Percentiles rank a stretch among this genome's conserved stretches.
Evolutionary conservation across 225 moss, liverwort and hornwort genomes (phyloP).

Genomic region (Neckera pumila): DNA sequence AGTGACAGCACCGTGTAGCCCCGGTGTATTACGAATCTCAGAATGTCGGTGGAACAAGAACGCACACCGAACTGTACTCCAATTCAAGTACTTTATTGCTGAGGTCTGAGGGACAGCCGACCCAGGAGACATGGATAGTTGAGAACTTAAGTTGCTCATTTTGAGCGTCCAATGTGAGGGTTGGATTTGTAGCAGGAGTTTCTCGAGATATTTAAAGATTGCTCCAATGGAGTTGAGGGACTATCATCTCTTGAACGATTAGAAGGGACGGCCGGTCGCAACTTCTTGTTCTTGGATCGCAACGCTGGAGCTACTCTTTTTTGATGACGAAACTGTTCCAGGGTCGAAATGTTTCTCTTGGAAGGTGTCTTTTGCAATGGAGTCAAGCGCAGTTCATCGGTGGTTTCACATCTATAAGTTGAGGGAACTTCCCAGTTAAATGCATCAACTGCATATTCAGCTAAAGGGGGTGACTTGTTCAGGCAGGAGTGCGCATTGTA

Average conservation of each 20-base stretch:
- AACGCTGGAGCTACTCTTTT: background rate
- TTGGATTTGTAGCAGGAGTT: constrained; percentile 12
- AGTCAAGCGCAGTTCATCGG: background rate
- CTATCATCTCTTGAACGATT: background rate
- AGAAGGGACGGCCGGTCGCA: background rate
- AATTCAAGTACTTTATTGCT: background rate
- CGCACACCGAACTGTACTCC: background rate
- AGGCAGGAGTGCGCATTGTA: background rate
- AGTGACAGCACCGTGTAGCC: background rate
- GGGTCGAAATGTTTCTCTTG: constrained; percentile 3
- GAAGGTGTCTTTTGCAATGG: background rate
- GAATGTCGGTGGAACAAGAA: constrained; percentile 1
- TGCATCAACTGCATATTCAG: background rate
- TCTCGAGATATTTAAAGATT: constrained; percentile 7
- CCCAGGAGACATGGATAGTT: background rate
- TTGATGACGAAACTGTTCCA: constrained; percentile 12
- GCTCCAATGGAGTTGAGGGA: background rate
- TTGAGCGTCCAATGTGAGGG: constrained; percentile 7
- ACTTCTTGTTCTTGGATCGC: constrained; percentile 12
- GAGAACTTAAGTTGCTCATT: background rate
- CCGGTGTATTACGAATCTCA: background rate
- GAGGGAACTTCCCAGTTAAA: background rate
- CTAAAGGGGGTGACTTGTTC: background rate
- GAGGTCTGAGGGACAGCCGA: background rate
- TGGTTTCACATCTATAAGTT: background rate